Percentiles rank a stretch among this genome's conserved stretches.
These are phyloP conservation scores for Closterium sp. DNA, from an alignment of 139 green algal genomes.

Conservation along the genomic window DNA sequence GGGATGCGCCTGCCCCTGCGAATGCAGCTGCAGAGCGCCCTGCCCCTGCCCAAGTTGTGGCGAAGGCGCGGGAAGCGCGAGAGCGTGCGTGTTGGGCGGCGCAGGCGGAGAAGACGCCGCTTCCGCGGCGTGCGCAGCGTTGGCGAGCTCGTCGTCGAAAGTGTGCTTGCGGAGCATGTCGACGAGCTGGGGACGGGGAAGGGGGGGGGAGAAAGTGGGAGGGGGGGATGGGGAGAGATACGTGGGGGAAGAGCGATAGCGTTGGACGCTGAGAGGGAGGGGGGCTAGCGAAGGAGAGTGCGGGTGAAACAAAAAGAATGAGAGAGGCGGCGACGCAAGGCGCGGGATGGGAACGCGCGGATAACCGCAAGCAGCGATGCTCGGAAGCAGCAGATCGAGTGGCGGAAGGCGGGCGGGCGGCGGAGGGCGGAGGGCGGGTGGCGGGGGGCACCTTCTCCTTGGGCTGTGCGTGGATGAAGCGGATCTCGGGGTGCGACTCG, in stretches of 20 bases:
- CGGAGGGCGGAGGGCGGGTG: no score
- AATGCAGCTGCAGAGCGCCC: not conserved
- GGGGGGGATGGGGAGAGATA: not conserved
- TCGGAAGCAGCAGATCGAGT: no score
- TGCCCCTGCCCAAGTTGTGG: not conserved
- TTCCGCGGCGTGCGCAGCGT: slow-evolving; percentile 2
- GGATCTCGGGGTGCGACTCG: slow-evolving; percentile 48
- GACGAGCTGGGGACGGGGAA: slow-evolving; percentile 14
- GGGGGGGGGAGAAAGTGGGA: not conserved
- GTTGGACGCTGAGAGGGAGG: not conserved
- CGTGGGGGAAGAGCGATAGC: not conserved
- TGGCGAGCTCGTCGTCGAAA: slow-evolving; percentile 38
- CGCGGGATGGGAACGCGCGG: no score
- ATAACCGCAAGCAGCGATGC: no score
- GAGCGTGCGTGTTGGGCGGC: not conserved
- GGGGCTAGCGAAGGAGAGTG: not conserved
- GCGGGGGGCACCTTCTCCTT: slow-evolving; percentile 20
- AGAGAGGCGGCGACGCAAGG: no score
- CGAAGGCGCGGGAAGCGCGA: not conserved
- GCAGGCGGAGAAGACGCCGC: not conserved
- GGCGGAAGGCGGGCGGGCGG: no score
- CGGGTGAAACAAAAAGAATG: not conserved
- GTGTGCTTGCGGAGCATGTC: slow-evolving; percentile 43
- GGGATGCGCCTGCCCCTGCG: not conserved
- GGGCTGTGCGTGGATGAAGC: slow-evolving; percentile 5